phyloP scores from a whole-genome alignment of 495 filamentous ascomycete genomes.

The Penicillium tannophilum region DNA sequence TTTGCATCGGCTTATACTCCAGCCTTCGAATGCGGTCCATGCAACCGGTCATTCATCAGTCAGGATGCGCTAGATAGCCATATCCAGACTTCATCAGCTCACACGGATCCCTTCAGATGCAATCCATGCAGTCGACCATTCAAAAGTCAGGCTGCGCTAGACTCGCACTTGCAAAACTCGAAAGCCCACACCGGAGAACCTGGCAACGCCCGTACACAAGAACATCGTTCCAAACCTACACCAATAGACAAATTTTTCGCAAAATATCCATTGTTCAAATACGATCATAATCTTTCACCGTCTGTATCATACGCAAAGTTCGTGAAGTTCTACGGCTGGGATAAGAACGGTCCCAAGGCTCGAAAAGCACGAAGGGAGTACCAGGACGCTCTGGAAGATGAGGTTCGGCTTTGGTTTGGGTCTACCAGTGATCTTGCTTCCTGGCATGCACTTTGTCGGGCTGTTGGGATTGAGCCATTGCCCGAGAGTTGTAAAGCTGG shows the following conservation, averaged over 20 bases:
- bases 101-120: background rate
- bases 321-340: background rate
- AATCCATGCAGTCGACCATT: slow-evolving; percentile 3
- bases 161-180: background rate
- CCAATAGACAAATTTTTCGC: background rate
- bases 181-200: background rate
- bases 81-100: no score
- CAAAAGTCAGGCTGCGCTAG: background rate
- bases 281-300: background rate
- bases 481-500: slow-evolving; percentile 3
- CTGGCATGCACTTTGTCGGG: slow-evolving; percentile 32
- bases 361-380: slow-evolving; percentile 16
- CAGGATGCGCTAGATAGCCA: no score
- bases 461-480: slow-evolving; percentile 22
- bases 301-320: background rate
- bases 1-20: no score
- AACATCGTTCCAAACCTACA: background rate
- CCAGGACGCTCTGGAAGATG: slow-evolving; percentile 22
- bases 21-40: no score
- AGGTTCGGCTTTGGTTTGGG: slow-evolving; percentile 29
- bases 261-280: background rate
- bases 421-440: slow-evolving; percentile 22
- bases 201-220: no score
- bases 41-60: no score
- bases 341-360: background rate